Percentiles rank a stretch among this genome's conserved stretches.
These are phyloP conservation scores for Sclerotinia minor DNA, from an alignment of 2,329 filamentous ascomycete species.

Conservation along the genomic window DNA sequence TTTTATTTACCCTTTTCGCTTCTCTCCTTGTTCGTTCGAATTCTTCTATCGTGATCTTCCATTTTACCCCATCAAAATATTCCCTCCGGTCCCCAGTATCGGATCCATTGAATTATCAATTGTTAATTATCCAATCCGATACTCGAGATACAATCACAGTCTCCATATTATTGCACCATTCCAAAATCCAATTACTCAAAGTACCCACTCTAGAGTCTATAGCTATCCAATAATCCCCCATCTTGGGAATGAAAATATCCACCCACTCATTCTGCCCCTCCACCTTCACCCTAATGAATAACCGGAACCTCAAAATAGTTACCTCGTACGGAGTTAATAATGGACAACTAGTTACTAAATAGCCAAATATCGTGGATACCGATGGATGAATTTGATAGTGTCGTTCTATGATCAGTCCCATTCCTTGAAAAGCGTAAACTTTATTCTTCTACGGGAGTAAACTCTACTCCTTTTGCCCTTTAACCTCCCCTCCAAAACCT, in stretches of 20 bases:
- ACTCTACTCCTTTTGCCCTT: neutral
- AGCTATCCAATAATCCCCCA: too few relatives aligned
- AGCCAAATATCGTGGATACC: too few relatives aligned
- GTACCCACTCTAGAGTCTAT: too few relatives aligned
- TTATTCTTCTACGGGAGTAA: neutral
- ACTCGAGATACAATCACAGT: neutral
- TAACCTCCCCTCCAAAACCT: neutral
- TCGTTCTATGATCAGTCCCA: neutral
- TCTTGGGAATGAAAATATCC: neutral
- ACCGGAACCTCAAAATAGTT: too few relatives aligned
- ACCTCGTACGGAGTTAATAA: too few relatives aligned
- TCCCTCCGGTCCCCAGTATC: neutral
- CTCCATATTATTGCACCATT: neutral
- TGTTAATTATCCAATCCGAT: too few relatives aligned
- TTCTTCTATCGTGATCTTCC: neutral
- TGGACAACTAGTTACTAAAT: neutral
- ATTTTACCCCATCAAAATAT: neutral
- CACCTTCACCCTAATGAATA: neutral
- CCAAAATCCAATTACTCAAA: too few relatives aligned
- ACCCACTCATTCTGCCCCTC: neutral
- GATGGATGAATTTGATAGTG: neutral
- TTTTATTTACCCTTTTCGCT: too few relatives aligned
- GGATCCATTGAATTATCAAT: neutral
- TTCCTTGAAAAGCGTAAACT: constrained; percentile 6
- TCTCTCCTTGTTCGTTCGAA: too few relatives aligned